Conservation (phyloP, 306 rosid species). For the Cicer judaicum region DNA sequence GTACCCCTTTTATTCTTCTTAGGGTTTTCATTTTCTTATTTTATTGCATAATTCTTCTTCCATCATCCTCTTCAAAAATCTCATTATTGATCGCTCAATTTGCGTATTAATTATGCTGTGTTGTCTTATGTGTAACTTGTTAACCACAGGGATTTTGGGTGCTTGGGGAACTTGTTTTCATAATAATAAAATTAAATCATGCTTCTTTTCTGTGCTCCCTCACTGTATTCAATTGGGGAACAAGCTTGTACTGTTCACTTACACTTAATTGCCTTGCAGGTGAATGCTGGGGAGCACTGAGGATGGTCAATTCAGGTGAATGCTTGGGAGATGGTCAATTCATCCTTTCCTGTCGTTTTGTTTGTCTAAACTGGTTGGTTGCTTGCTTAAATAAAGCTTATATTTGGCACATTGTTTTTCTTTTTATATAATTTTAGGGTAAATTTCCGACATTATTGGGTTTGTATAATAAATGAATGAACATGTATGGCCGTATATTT, state of each 20-base stretch:
- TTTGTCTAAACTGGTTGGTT: too few species aligned
- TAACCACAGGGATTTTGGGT: too few species aligned
- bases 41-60: not conserved
- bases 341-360: not conserved
- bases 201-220: not conserved
- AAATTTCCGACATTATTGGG: too few species aligned
- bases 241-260: not conserved
- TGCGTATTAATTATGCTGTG: too few species aligned
- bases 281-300: slow-evolving; percentile 45
- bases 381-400: too few species aligned
- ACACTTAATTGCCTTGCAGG: slow-evolving; percentile 47
- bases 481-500: slow-evolving; percentile 23
- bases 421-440: too few species aligned
- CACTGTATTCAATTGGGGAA: too few species aligned
- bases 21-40: not conserved
- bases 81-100: not conserved
- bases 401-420: too few species aligned
- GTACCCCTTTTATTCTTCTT: not conserved
- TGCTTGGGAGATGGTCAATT: not conserved
- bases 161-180: too few species aligned
- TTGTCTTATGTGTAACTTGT: too few species aligned
- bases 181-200: too few species aligned
- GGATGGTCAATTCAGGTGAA: not conserved
- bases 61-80: not conserved
- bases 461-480: not conserved